Evolutionary conservation across 2,329 filamentous ascomycete genomes (phyloP).

Genomic region (Sporothrix brasiliensis): DNA sequence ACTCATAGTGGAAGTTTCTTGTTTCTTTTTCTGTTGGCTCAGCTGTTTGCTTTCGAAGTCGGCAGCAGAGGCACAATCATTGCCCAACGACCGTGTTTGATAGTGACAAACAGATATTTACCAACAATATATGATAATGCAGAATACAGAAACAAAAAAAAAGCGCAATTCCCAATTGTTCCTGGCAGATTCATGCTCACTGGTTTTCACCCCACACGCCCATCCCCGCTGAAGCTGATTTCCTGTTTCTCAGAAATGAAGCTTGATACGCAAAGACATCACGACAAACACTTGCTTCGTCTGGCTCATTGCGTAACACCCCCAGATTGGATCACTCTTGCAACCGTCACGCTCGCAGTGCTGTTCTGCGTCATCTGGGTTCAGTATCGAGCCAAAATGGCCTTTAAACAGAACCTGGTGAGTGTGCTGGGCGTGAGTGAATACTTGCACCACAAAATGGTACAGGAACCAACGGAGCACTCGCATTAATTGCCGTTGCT

Average conservation of each 20-base stretch:
- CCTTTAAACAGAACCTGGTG: too few relatives aligned
- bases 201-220: not conserved
- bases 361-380: not conserved
- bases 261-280: not conserved
- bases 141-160: not conserved
- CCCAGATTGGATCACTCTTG: constrained; percentile 3
- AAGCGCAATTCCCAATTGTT: not conserved
- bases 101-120: constrained; percentile 21
- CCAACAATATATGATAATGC: not conserved
- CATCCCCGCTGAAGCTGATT: not conserved
- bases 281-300: constrained; percentile 13
- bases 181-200: not conserved
- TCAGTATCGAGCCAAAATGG: too few relatives aligned
- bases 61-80: not conserved
- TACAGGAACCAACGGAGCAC: too few relatives aligned
- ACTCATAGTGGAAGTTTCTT: not conserved
- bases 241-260: not conserved
- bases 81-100: not conserved
- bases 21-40: too few relatives aligned
- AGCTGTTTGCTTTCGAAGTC: not conserved
- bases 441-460: too few relatives aligned
- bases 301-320: not conserved
- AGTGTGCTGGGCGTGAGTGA: too few relatives aligned
- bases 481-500: not conserved
- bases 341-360: not conserved